These are phyloP conservation scores for Fragosphaeria purpurea DNA, from an alignment of 2,329 filamentous ascomycete species.

Conservation along the genomic window DNA sequence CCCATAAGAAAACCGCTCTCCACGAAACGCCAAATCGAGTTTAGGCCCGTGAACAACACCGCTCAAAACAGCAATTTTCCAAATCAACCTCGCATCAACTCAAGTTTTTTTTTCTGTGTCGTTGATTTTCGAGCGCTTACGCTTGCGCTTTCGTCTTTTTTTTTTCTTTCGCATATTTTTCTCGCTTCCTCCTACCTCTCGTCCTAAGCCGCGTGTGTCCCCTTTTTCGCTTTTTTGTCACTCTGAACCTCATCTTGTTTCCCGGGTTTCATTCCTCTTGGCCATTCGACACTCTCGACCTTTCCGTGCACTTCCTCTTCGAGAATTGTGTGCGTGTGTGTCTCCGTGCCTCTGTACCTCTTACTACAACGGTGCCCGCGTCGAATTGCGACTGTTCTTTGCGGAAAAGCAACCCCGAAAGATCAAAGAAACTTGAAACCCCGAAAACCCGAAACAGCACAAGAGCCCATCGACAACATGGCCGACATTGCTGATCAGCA, in stretches of 20 bases:
- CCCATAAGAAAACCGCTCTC: conserved; percentile 27
- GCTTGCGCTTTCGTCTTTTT: background rate
- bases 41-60: conserved; percentile 54
- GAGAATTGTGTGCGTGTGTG: too few species aligned
- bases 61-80: conserved; percentile 57
- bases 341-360: too few species aligned
- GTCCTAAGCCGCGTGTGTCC: conserved; percentile 1
- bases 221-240: too few species aligned
- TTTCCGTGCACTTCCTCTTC: too few species aligned
- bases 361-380: background rate
- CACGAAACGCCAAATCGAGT: conserved; percentile 53
- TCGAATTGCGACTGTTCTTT: conserved; percentile 16
- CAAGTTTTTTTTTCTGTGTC: background rate
- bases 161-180: background rate
- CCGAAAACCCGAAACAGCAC: background rate
- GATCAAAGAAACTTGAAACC: background rate
- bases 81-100: conserved; percentile 23
- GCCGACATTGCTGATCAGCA: conserved; percentile 72
- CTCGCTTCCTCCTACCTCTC: background rate
- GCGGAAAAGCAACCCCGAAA: conserved; percentile 5
- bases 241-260: too few species aligned
- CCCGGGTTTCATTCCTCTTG: too few species aligned
- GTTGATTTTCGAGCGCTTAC: background rate
- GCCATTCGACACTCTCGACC: too few species aligned
- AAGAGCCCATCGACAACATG: conserved; percentile 34